Conservation (phyloP, 2,329 filamentous ascomycete genomes). For the Fonsecaea pedrosoi region DNA sequence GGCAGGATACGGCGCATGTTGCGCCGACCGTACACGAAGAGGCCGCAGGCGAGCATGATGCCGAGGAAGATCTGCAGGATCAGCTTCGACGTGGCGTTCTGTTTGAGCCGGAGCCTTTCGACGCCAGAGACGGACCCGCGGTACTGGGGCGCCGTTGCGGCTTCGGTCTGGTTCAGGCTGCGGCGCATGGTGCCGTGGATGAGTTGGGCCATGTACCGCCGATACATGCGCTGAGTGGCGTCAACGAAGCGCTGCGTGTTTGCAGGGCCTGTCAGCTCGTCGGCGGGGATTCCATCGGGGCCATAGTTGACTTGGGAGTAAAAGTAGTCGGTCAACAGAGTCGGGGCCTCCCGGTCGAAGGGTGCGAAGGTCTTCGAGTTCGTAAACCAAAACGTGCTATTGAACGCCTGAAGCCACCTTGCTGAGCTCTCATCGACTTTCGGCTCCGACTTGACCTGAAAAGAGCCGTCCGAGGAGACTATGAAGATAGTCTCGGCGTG, state of each 20-base stretch:
- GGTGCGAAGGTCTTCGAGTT: background rate
- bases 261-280: conserved; percentile 5
- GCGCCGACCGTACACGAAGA: conserved; percentile 13
- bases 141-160: conserved; percentile 1
- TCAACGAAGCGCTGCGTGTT: conserved; percentile 12
- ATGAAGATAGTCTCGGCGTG: conserved; percentile 1
- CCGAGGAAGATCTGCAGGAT: conserved; percentile 27
- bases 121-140: conserved; percentile 3
- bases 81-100: conserved; percentile 28
- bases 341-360: conserved; percentile 3
- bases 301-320: conserved; percentile 12
- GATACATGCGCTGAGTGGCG: conserved; percentile 26
- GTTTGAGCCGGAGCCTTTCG: conserved; percentile 23
- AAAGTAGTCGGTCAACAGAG: conserved; percentile 7
- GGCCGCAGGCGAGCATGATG: conserved; percentile 25
- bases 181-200: conserved; percentile 30
- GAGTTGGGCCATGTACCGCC: conserved; percentile 33
- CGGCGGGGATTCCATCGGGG: background rate
- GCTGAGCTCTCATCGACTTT: background rate
- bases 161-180: background rate
- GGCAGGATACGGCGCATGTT: conserved; percentile 29
- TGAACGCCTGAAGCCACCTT: conserved; percentile 8
- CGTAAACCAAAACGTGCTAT: conserved; percentile 4
- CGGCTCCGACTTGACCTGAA: background rate
- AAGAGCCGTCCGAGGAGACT: background rate